Base-by-base conservation (phyloP, 305 asterid species). In the Rubia occidens region DNA sequence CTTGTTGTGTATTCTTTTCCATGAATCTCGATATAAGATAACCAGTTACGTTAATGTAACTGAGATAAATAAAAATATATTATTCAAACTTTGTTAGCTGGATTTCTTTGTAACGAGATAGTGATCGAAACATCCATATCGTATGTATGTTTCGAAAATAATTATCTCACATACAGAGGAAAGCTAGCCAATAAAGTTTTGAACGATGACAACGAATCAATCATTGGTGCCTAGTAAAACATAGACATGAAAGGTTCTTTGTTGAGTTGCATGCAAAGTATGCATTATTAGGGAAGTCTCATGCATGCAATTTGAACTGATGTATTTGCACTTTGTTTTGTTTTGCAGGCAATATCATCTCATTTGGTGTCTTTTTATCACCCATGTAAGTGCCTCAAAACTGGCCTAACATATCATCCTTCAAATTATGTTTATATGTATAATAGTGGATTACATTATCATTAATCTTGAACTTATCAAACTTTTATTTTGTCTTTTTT, bases 341-440 rank as follows among this genome's bases (percentile, higher is more conserved):
- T 32, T 63, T 24, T 63, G 55, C 75, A 71, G 75, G 75, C 42
- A 71, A 71, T 35, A 21, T 71, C 42, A 39, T 71, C 43, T 62
- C 75, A 3, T 71, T 71, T 26, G 64, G 75, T 43, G 75, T 71
- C 24, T 71, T 71, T 15, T 61, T 71, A 20, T 39, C 75, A 32
- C 75, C 75, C 20, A 20, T 71, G 75, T 71, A 71, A 62, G 75
- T 18, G 3, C 17, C 55, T 49, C 55, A 49, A 14, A 49, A 35
- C 39, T 35, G 39, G 39, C 39, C 39, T 35, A 35, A 49, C 20
- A 49, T 5, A 49, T 15, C 20, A 49, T 14, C 55, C 20, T 43
- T 8, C 11, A 9, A 9, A 6, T 8, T 43, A 8, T 43, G 47
- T 8, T 8, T 43, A 8, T 2, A 8, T 11, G 10, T 10, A 14